A percentile compares a stretch with the other conserved stretches of the same genome.
Conservation (phyloP, 139 green algal species). For the Ulvella scutata region DNA sequence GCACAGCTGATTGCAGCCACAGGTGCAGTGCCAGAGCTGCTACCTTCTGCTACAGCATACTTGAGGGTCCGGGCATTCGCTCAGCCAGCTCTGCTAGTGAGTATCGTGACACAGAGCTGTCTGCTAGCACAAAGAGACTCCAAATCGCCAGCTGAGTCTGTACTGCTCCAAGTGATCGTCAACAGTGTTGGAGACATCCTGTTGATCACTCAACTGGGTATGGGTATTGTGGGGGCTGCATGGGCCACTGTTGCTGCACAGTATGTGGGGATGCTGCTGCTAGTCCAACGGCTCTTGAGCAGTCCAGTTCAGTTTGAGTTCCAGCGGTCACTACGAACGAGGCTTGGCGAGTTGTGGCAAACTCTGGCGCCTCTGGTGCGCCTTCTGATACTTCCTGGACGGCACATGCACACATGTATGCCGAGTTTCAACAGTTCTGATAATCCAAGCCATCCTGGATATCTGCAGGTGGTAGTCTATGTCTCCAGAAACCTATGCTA, state of each 20-base stretch:
- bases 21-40: constrained; percentile 25
- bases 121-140: constrained; percentile 25
- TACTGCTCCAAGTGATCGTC: constrained; percentile 4
- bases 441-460: too few relatives aligned
- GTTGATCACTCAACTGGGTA: constrained; percentile 25
- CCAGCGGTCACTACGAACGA: constrained; percentile 7
- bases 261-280: constrained; percentile 18
- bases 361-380: constrained; percentile 2
- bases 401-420: constrained; percentile 16
- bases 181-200: constrained; percentile 24
- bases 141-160: constrained; percentile 6
- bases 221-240: constrained; percentile 42
- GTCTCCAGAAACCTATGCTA: constrained; percentile 48
- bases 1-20: constrained; percentile 25
- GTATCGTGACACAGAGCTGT: constrained; percentile 31
- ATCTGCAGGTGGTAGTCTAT: constrained; percentile 46
- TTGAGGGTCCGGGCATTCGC: constrained; percentile 52
- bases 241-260: constrained; percentile 37
- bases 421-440: too few relatives aligned
- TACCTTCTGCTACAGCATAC: constrained; percentile 34
- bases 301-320: constrained; percentile 1
- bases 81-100: constrained; percentile 46
- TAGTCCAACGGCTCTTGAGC: constrained; percentile 17
- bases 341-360: constrained; percentile 4
- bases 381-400: not conserved